Conservation (phyloP, 768 basidiomycete genomes). For the Paxillus ammoniavirescens region DNA sequence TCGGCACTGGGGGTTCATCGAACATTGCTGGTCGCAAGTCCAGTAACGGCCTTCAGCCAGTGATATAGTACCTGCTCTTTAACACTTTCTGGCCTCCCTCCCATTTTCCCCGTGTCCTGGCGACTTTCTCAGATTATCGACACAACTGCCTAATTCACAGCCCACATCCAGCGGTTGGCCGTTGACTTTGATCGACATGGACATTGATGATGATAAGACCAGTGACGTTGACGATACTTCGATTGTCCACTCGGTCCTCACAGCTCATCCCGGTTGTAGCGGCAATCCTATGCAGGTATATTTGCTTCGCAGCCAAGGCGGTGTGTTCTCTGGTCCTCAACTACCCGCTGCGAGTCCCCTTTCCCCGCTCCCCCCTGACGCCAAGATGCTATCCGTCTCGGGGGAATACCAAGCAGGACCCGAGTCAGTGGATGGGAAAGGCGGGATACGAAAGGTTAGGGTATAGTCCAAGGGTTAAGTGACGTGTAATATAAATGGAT, state of each 20-base stretch:
- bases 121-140: background rate
- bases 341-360: too few species aligned
- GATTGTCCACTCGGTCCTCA: too few species aligned
- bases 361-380: too few species aligned
- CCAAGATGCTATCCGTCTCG: slow-evolving; percentile 8
- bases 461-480: background rate
- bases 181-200: too few species aligned
- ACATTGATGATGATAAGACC: too few species aligned
- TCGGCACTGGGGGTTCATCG: slow-evolving; percentile 7
- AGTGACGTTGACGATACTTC: too few species aligned
- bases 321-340: too few species aligned
- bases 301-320: too few species aligned
- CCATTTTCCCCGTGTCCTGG: background rate
- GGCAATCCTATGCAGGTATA: too few species aligned
- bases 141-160: too few species aligned
- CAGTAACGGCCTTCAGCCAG: slow-evolving; percentile 1
- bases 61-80: background rate
- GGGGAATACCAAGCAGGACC: slow-evolving; percentile 7
- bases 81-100: background rate
- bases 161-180: too few species aligned
- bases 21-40: slow-evolving; percentile 4
- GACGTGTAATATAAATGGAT: slow-evolving; percentile 13
- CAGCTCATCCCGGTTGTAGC: too few species aligned
- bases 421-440: slow-evolving; percentile 2
- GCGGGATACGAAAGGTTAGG: slow-evolving; percentile 15